A percentile compares a stretch with the other conserved stretches of the same genome.
Evolutionary conservation across 306 rosid species (phyloP).

Genomic region (Astragalus glycyphyllos): DNA sequence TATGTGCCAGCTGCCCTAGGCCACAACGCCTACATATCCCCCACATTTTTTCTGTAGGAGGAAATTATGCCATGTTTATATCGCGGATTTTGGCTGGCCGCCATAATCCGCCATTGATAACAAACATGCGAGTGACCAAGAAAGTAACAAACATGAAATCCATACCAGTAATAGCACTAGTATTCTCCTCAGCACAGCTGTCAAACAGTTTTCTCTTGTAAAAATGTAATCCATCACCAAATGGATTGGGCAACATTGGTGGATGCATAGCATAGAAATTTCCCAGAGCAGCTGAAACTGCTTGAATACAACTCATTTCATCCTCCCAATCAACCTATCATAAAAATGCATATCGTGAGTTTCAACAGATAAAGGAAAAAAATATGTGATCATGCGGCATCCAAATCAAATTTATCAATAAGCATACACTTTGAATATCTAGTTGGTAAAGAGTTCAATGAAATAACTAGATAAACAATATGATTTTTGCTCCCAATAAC

Average conservation of each 20-base stretch:
- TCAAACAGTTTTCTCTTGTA: constrained; percentile 58
- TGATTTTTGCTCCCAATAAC: not conserved
- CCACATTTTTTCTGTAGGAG: no score
- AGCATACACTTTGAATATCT: no score
- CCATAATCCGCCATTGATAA: no score
- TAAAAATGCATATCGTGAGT: constrained; percentile 30
- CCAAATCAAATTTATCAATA: no score
- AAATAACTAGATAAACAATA: no score
- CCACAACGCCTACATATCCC: no score
- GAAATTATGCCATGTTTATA: not conserved
- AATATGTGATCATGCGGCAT: no score
- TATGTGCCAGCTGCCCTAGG: no score
- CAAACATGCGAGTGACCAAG: not conserved
- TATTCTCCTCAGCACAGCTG: constrained; percentile 46
- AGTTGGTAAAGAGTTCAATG: no score
- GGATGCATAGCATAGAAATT: constrained; percentile 94
- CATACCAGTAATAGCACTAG: constrained; percentile 55
- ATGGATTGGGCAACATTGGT: constrained; percentile 88
- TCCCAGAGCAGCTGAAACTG: constrained; percentile 84
- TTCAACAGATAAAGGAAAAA: not conserved
- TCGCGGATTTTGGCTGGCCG: no score
- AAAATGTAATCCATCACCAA: constrained; percentile 70
- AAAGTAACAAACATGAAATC: constrained; percentile 33
- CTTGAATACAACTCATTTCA: constrained; percentile 76
- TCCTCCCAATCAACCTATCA: constrained; percentile 86